Evolutionary conservation across 352 stramenopile species (phyloP), one percentile per base, ranked within the genome.

Genomic region (Elongisporangium senticosum): DNA sequence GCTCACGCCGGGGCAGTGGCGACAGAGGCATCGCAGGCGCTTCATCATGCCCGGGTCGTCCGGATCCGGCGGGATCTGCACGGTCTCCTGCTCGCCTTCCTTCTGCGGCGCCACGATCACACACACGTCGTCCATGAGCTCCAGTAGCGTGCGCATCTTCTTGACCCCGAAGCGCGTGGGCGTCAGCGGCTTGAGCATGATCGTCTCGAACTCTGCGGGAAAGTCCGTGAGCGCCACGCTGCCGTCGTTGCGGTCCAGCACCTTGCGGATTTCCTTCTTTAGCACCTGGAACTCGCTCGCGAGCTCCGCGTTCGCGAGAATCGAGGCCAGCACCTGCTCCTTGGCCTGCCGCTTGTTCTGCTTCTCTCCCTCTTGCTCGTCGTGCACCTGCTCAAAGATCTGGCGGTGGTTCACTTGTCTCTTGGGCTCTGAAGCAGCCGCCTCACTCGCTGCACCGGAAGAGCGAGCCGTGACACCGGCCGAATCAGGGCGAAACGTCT

Each of bases 231-330:
- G 47, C 13, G 75, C 57, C 49, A 90, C 63, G 17, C 72, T 77
- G 49, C 76, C 78, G 13, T 75, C 67, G 47, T 72, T 74, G 4
- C 75, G 70, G 37, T 87, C 82, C 48, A 94, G 67, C 22, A 92
- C 80, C 58, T 92, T 91, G 58, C 61, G 62, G 13, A 92, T 71
- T 56, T 91, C 83, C 26, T 89, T 84, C 55, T 88, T 87, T 39
- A 94, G 58, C 6, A 83, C 55, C 23, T 62, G 74, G 55, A 90
- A 83, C 55, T 86, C 80, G 4, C 73, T 56, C 1, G 68, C 70
- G 11, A 84, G 63, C 23, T 79, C 61, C 3, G 66, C 37, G 61
- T 90, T 54, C 20, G 64, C 63, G 28, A 90, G 28, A 43, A 90
- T 80, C 24, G 53, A 55, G 39, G 59, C 62, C 4, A 91, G 56